Base-by-base conservation (phyloP, 2,329 filamentous ascomycete genomes). In the Colletotrichum sp. region DNA sequence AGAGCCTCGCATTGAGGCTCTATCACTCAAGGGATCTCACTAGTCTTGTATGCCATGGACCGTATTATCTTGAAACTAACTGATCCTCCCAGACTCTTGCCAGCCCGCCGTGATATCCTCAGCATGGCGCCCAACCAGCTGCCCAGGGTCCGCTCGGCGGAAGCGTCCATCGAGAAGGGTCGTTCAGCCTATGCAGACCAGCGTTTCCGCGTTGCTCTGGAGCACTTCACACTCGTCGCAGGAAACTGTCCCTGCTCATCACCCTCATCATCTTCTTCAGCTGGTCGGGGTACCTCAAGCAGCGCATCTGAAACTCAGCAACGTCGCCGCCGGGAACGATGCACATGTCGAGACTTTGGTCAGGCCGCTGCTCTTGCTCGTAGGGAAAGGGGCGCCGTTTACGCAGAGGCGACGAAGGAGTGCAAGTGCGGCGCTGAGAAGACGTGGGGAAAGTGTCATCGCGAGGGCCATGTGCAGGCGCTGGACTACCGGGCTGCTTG, bases 331-430 rank as follows among this genome's bases (percentile, higher is more conserved):
- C 82, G 86, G 10, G 81, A 83, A 24, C 81, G 84, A 32, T 87
- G 85, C 79, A 77, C 75, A 7, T 87, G 86, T 78, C 87, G 87
- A 75, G 79, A 86, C 72, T 87, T 83, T 57, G 32, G 69, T 9
- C 57, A 65, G 34, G 73, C 73, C 21, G 70, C 64, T n/a, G 82
- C 85, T 58, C 79, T 80, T 28, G 80, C 84, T 13, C 84, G 81
- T 4, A 71, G 67, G 2, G 79, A 83, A 34, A 80, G 80, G 34
- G 83, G 81, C 13, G 84, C 83, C n/a, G 84, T 87, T 28, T 86
- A 86, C 76, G 79, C 84, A 4, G 86, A 87, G 77, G 85, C 85
- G 63, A 86, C 86, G 82, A 83, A 84, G 69, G 83, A 80, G 12
- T 87, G 86, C 78, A 79, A 72, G 6, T 87, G 86, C 72, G 68